Conservation (phyloP, 148 eudicot genomes). For the Camellia lanceoleosa region DNA sequence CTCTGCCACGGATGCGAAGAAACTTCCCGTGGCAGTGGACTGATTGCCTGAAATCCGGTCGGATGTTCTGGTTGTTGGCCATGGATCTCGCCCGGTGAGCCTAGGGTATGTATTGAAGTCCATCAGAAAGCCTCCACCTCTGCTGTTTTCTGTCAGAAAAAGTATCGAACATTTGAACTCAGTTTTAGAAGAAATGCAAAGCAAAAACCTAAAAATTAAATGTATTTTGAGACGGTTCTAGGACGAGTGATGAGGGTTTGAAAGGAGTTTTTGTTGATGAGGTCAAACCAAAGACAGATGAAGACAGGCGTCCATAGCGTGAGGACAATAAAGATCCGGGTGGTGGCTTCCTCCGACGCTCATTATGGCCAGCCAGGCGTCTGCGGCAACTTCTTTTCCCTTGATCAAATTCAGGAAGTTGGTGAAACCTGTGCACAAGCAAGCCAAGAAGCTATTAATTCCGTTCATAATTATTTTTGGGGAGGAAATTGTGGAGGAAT, state of each 20-base stretch:
- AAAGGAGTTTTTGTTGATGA: neutral
- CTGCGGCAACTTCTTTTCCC: conserved; percentile 93
- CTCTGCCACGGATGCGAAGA: conserved; percentile 46
- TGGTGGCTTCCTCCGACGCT: conserved; percentile 92
- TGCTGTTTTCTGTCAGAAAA: conserved; percentile 45
- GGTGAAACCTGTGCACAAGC: conserved; percentile 66
- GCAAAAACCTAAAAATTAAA: neutral
- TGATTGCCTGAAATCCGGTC: conserved; percentile 42
- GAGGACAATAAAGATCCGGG: conserved; percentile 72
- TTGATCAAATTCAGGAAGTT: conserved; percentile 81
- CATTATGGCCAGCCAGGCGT: conserved; percentile 92
- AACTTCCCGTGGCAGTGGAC: conserved; percentile 32
- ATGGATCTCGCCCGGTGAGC: conserved; percentile 36
- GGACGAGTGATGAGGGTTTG: neutral
- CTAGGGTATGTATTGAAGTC: conserved; percentile 62
- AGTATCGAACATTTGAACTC: neutral
- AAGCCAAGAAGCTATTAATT: conserved; percentile 8
- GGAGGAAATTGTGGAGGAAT: neutral
- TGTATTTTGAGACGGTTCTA: neutral
- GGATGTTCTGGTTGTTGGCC: conserved; percentile 46
- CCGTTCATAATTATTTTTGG: neutral
- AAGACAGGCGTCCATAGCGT: conserved; percentile 53
- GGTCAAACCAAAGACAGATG: conserved; percentile 53
- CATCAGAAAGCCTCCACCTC: conserved; percentile 61
- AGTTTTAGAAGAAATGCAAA: conserved; percentile 8